phyloP scores from a whole-genome alignment of 768 basidiomycete genomes.

The Suillus americanus region DNA sequence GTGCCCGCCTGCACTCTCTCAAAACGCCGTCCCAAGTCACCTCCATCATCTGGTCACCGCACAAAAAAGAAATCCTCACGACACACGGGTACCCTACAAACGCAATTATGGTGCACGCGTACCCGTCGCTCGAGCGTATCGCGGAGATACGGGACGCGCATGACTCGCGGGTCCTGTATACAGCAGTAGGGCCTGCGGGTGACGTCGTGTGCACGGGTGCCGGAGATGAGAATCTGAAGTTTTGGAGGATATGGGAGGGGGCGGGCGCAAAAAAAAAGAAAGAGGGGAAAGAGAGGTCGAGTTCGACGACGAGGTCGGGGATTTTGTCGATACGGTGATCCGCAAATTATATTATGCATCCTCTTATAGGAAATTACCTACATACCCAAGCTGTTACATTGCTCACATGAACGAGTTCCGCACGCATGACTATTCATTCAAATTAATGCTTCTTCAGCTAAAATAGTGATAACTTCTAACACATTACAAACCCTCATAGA shows the following conservation, averaged over 20 bases:
- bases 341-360: neutral
- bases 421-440: neutral
- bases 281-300: conserved; percentile 33
- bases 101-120: conserved; percentile 76
- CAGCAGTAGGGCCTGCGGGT: conserved; percentile 82
- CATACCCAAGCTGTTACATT: neutral
- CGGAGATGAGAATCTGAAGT: conserved; percentile 95
- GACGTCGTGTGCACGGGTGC: conserved; percentile 91
- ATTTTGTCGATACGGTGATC: conserved; percentile 37
- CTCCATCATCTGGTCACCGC: conserved; percentile 82
- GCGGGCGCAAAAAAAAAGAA: conserved; percentile 38
- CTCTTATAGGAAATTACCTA: neutral
- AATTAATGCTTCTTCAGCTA: neutral
- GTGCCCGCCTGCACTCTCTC: conserved; percentile 84
- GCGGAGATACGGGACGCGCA: conserved; percentile 89
- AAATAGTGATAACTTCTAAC: neutral
- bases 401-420: neutral
- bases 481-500: neutral
- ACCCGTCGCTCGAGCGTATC: conserved; percentile 68
- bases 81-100: conserved; percentile 96
- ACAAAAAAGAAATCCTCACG: conserved; percentile 85
- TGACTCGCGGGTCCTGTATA: conserved; percentile 86
- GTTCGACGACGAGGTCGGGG: conserved; percentile 26
- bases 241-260: conserved; percentile 87
- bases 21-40: conserved; percentile 91